Base-by-base conservation (phyloP, 2,329 filamentous ascomycete genomes). In the Metarhizium anisopliae region DNA sequence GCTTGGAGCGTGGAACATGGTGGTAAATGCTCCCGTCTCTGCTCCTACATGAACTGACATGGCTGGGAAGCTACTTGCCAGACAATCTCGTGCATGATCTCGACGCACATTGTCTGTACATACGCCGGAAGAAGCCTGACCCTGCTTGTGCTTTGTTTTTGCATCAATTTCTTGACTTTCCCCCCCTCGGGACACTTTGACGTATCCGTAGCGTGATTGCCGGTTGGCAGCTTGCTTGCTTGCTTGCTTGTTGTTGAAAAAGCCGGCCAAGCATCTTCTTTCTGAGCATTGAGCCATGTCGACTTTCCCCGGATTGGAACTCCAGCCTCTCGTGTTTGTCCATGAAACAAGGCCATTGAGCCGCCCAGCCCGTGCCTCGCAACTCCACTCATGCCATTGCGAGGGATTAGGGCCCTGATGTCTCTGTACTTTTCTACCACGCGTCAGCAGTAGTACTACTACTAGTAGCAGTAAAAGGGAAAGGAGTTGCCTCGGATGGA, bases 81-180 rank as follows among this genome's bases (percentile, higher is more conserved):
- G 25, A 30, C 45, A 29, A 49, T 20, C 45, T 30, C 25, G 45
- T 49, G 45, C 45, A 49, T 49, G 20, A 49, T 49, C 45, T 49
- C 45, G 14, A 29, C 45, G 45, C 45, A 49, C 45, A 18, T 30
- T 30, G 20, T 49, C 25, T 20, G 30, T 38, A 51, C 32, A 16
- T 38, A 51, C 14, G 14, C 49, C 49, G 54, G 54, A 55, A 55
- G 30, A 55, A 47, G 49, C 40, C 53, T 50, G 47, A 49, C 53
- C 40, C 54, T 47, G 54, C 43, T 47, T 25, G 30, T 51, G 49
- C 49, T 18, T 51, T 35, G 32, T 11, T 51, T 20, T 49, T 49
- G 43, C 43, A 29, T 47, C 43, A 47, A 47, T 3, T 29, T 47
- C n/a, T 25, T 25, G 25, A 25, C 45, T 30, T 29, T 2, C 20